These are phyloP conservation scores for Lipomyces yamadae DNA, from an alignment of 805 yeast species.

Conservation along the genomic window DNA sequence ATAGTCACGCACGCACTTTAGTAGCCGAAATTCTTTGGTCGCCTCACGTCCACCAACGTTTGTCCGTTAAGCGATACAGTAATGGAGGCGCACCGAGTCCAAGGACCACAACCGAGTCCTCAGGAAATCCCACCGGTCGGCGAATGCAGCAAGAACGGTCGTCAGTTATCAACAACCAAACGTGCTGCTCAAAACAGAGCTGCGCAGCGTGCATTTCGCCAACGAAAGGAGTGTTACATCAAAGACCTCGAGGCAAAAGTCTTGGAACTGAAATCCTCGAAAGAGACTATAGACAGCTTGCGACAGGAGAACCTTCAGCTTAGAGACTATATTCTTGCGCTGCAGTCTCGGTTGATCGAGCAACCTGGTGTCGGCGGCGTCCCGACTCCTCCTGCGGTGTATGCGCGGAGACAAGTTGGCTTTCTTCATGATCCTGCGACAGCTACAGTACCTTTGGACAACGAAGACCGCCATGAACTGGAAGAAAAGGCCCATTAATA, in stretches of 20 bases:
- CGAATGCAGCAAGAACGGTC: conserved; percentile 40
- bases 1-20: neutral
- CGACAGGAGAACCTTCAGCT: conserved; percentile 72
- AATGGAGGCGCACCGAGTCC: conserved; percentile 1
- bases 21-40: neutral
- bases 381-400: conserved; percentile 52
- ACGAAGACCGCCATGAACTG: conserved; percentile 14
- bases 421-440: conserved; percentile 25
- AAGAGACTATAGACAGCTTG: conserved; percentile 67
- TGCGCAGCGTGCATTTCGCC: conserved; percentile 91
- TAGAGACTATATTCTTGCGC: conserved; percentile 70
- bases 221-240: conserved; percentile 78
- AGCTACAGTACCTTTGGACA: conserved; percentile 11
- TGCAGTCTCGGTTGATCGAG: conserved; percentile 70
- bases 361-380: conserved; percentile 47
- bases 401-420: conserved; percentile 32
- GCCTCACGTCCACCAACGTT: neutral
- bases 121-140: conserved; percentile 33
- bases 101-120: neutral
- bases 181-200: conserved; percentile 91
- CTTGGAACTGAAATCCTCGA: conserved; percentile 62
- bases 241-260: conserved; percentile 78
- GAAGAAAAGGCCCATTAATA: conserved; percentile 5
- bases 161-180: conserved; percentile 66
- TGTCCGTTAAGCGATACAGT: neutral